phyloP scores from a whole-genome alignment of 352 stramenopile genomes.

The Phytophthora hibernalis region DNA sequence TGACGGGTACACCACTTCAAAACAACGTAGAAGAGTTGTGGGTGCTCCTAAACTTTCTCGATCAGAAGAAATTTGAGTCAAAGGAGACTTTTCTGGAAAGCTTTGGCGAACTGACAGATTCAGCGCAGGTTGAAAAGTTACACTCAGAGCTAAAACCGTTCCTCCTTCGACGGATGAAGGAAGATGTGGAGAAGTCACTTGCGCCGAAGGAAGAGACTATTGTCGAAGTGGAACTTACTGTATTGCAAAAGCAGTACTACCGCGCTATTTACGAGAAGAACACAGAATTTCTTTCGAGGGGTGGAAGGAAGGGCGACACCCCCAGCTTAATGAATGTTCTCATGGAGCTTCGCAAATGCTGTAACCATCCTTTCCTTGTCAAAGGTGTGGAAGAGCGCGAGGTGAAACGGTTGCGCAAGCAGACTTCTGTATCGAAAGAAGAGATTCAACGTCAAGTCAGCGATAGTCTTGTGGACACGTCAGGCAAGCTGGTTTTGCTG shows the following conservation, averaged over 20 bases:
- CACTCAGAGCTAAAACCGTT: constrained; percentile 88
- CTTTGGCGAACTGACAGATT: constrained; percentile 95
- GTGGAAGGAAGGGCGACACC: constrained; percentile 70
- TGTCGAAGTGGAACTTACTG: constrained; percentile 92
- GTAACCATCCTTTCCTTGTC: constrained; percentile 95
- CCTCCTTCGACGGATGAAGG: constrained; percentile 89
- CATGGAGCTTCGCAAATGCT: constrained; percentile 96
- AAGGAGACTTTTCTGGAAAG: constrained; percentile 93
- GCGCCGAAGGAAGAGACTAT: constrained; percentile 92
- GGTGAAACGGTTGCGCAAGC: constrained; percentile 62
- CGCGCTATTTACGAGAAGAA: constrained; percentile 94
- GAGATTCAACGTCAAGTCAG: constrained; percentile 67
- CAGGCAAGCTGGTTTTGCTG: constrained; percentile 98
- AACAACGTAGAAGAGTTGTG: constrained; percentile 96
- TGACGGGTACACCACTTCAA: constrained; percentile 92
- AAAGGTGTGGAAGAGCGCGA: constrained; percentile 89
- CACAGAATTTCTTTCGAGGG: constrained; percentile 89
- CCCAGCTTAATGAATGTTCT: constrained; percentile 93
- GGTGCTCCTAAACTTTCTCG: constrained; percentile 99
- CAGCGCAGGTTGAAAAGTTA: constrained; percentile 88
- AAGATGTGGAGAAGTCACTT: constrained; percentile 90
- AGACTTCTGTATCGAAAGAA: constrained; percentile 55
- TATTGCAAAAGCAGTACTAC: constrained; percentile 93
- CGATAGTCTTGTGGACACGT: constrained; percentile 94
- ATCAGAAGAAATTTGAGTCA: constrained; percentile 93